Conservation (phyloP, 164 flowering plant genomes). For the Magnolia kwangsiensis region DNA sequence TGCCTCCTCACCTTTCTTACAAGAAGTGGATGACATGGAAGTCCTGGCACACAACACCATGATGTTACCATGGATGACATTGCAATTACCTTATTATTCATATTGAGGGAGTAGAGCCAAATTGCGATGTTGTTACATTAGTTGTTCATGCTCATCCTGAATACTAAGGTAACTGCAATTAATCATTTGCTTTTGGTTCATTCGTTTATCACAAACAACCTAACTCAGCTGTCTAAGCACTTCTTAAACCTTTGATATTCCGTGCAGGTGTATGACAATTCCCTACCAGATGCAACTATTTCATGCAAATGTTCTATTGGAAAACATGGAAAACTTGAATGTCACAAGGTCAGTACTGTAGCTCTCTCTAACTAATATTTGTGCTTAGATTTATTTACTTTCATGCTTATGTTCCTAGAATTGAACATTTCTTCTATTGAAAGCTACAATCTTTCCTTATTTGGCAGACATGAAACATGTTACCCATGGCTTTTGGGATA, state of each 20-base stretch:
- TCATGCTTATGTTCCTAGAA: background rate
- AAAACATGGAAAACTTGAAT: constrained; percentile 28
- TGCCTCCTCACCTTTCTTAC: background rate
- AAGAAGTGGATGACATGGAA: background rate
- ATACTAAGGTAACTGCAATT: background rate
- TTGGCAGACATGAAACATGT: background rate
- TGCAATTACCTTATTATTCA: background rate
- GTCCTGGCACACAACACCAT: background rate
- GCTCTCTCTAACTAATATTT: background rate
- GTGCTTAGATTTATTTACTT: background rate
- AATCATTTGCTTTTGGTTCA: background rate
- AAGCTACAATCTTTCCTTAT: background rate
- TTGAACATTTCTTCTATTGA: no score
- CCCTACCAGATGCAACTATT: constrained; percentile 27
- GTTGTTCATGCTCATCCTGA: background rate
- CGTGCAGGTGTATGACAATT: constrained; percentile 42
- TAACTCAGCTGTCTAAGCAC: background rate
- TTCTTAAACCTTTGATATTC: background rate
- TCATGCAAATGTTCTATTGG: constrained; percentile 52
- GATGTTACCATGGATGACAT: background rate
- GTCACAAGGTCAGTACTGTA: constrained; percentile 42
- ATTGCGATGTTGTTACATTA: background rate
- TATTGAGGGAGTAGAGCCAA: background rate
- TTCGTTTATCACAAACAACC: background rate
- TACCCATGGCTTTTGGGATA: background rate